Evolutionary conservation across 1,284 basidiomycete species (phyloP).

Genomic region (Leucoagaricus sp.): DNA sequence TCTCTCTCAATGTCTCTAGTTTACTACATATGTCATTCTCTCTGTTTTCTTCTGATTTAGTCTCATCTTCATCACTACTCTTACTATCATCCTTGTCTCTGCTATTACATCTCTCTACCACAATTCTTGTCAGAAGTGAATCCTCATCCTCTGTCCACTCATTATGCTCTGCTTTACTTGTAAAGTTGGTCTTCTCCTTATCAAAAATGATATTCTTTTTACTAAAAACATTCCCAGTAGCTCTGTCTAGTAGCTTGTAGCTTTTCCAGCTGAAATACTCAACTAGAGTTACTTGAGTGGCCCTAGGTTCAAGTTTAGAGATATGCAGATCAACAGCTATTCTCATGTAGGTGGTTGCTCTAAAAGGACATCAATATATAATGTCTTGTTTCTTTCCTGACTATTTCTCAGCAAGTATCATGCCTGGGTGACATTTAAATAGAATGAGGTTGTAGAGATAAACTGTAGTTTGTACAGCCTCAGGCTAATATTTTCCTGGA

Average conservation of each 20-base stretch:
- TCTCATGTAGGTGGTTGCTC: conserved; percentile 23
- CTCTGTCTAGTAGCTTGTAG: conserved; percentile 22
- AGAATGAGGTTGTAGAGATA: conserved; percentile 13
- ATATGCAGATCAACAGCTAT: conserved; percentile 21
- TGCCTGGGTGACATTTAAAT: not conserved
- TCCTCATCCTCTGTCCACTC: not conserved
- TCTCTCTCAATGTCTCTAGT: not conserved
- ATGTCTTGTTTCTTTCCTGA: conserved; percentile 23
- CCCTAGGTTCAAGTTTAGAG: conserved; percentile 24
- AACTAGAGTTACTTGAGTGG: conserved; percentile 22
- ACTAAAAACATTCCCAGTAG: conserved; percentile 10
- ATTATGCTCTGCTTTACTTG: not conserved
- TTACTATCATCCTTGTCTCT: too few relatives aligned
- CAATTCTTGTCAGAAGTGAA: not conserved
- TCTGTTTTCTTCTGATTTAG: not conserved
- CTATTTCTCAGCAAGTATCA: not conserved
- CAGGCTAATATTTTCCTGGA: conserved; percentile 29
- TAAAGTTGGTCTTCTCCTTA: conserved; percentile 17
- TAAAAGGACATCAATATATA: conserved; percentile 22
- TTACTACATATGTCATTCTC: not conserved
- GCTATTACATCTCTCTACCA: not conserved
- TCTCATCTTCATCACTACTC: not conserved
- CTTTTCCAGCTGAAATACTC: conserved; percentile 23
- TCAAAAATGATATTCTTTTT: conserved; percentile 28
- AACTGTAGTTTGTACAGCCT: conserved; percentile 20